Conservation (phyloP, 164 flowering plant species). For the Piper betle region DNA sequence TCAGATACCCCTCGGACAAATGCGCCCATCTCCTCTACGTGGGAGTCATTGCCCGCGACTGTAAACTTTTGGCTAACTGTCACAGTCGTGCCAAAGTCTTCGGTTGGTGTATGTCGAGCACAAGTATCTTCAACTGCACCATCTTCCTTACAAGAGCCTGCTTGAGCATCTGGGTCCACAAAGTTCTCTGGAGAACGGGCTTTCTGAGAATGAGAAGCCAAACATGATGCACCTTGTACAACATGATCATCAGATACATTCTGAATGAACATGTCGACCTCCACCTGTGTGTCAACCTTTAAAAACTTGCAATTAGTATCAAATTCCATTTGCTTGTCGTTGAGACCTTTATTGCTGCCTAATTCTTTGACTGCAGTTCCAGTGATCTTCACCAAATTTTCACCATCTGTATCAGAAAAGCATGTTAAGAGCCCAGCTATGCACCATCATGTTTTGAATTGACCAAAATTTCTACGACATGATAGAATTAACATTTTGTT, state of each 20-base stretch:
- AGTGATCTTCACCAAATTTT: slow-evolving; percentile 1
- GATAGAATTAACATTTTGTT: neutral
- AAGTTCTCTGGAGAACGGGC: neutral
- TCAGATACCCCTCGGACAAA: too few species aligned
- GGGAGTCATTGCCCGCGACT: too few species aligned
- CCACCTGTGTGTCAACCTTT: neutral
- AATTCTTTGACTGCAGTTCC: too few species aligned
- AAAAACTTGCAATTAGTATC: too few species aligned
- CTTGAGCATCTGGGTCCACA: slow-evolving; percentile 1
- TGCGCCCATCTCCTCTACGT: too few species aligned
- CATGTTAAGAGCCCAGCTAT: neutral
- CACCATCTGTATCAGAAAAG: neutral
- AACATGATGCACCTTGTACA: neutral
- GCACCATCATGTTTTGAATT: neutral
- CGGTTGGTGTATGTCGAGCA: too few species aligned
- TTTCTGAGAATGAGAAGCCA: neutral
- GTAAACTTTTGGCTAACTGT: too few species aligned
- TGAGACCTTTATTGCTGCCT: too few species aligned
- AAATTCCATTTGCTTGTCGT: too few species aligned
- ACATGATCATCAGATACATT: neutral
- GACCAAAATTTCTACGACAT: neutral
- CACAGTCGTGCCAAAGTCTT: too few species aligned
- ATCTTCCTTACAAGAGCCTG: neutral
- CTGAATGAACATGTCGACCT: neutral
- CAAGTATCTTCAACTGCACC: too few species aligned